A percentile compares a stretch with the other conserved stretches of the same genome.
Conservation (phyloP, 2,329 filamentous ascomycete genomes). For the Diaporthe australafricana region DNA sequence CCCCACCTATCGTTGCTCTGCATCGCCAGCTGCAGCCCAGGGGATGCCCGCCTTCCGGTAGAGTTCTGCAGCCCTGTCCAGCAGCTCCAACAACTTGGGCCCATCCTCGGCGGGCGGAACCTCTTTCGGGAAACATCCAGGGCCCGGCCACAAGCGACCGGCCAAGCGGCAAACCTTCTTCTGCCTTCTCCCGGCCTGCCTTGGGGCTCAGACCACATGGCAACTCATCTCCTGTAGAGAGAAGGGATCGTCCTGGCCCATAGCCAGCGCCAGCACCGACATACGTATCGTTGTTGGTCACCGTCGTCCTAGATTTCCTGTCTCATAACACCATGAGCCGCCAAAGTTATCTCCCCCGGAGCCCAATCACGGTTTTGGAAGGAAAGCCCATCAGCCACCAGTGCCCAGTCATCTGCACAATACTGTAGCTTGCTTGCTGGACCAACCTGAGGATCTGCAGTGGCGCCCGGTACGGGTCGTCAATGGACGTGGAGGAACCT, state of each 20-base stretch:
- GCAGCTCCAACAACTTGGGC: conserved; percentile 2
- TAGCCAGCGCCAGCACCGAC: background rate
- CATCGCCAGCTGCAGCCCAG: background rate
- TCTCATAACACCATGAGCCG: background rate
- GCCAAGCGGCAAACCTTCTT: background rate
- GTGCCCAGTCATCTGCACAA: background rate
- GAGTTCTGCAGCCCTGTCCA: conserved; percentile 9
- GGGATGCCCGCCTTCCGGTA: background rate
- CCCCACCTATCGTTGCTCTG: background rate
- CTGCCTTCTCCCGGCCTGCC: background rate
- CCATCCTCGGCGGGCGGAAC: conserved; percentile 4
- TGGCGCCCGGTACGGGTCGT: conserved; percentile 4
- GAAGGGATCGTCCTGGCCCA: background rate
- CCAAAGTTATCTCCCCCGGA: background rate
- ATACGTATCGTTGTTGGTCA: background rate
- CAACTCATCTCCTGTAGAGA: background rate
- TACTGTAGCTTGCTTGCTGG: background rate
- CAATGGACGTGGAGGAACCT: background rate
- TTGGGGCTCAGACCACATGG: background rate
- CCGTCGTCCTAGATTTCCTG: background rate
- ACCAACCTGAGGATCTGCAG: background rate
- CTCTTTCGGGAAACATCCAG: background rate
- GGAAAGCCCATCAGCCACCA: background rate
- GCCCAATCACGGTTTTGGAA: background rate
- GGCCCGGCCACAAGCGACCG: background rate